Base-by-base conservation (phyloP, 345 rosid species). In the Moringa oleifera region DNA sequence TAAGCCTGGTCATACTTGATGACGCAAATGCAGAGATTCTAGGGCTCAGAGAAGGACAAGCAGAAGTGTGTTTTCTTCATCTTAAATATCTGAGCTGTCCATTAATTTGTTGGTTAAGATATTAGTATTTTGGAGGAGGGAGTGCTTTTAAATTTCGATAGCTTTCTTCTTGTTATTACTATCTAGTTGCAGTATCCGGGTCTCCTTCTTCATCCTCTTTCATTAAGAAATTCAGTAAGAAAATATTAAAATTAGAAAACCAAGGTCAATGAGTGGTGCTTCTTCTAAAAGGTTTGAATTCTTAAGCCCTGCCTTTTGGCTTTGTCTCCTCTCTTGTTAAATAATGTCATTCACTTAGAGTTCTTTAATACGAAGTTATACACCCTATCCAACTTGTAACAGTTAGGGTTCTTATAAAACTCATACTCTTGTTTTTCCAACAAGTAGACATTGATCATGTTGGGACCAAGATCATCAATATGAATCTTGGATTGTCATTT, bases 141-240 rank as follows among this genome's bases (percentile, higher is more conserved):
- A 81, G 69, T 77, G 74, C 69, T 82, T 87, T 81, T 74, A 62
- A 76, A 58, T 56, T 69, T 83, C 78, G 83, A 83, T 78, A 67
- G 81, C 71, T 84, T 89, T 83, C 92, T 62, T 67, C 86, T 89
- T 89, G 95, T 81, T 75, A 79, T 81, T 80, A 83, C 79, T 78
- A 25, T 68, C 75, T 72, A 76, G 79, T 69, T 79, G 66, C 63
- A 84, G 82, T 80, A n/a, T 88, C 85, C 62, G 62, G 69, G 51
- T 75, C 74, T 75, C 64, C 57, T 31, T 67, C 71, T 74, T 63
- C 68, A 51, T 53, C 45, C 41, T 37, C 25, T 18, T 41, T 28
- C 13, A 68, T 60, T 71, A 62, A 66, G 25, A 55, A 57, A 71
- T 20, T 68, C 57, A 20, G 9, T 22, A 7, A 7, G 7, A 61